Evolutionary conservation across 768 basidiomycete species (phyloP).

Genomic region (Pleurotus citrinopileatus): DNA sequence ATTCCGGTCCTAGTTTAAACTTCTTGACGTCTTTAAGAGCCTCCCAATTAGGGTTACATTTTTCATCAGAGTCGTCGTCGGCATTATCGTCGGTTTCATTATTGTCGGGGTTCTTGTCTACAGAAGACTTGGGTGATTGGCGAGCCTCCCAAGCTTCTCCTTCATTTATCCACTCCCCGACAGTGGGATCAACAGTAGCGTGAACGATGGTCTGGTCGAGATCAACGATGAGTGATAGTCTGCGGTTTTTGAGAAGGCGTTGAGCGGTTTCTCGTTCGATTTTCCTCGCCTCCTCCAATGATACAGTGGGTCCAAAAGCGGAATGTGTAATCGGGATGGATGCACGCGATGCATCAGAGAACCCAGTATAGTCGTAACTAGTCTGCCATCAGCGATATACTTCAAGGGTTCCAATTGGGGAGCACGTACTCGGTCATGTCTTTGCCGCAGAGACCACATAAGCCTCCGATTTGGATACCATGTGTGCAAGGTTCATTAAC

Average conservation of each 20-base stretch:
- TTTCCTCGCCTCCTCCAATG: constrained; percentile 86
- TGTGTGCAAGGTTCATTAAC: constrained; percentile 95
- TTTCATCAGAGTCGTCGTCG: constrained; percentile 49
- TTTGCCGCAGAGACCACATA: constrained; percentile 93
- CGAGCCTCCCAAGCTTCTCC: constrained; percentile 77
- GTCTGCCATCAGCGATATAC: constrained; percentile 13
- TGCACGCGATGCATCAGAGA: constrained; percentile 82
- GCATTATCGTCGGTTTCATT: constrained; percentile 29
- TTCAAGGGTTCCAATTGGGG: constrained; percentile 10
- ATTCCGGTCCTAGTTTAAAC: constrained; percentile 88
- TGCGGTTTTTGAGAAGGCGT: constrained; percentile 70
- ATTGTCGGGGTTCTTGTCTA: constrained; percentile 22
- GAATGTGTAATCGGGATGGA: constrained; percentile 95
- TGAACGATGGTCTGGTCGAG: constrained; percentile 99
- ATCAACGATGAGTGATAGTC: constrained; percentile 95
- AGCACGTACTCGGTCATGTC: constrained; percentile 83
- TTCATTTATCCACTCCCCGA: constrained; percentile 94
- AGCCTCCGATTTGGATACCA: constrained; percentile 86
- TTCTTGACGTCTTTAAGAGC: constrained; percentile 87
- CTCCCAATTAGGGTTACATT: constrained; percentile 90
- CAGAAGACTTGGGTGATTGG: constrained; percentile 40
- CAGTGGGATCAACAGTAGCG: constrained; percentile 97
- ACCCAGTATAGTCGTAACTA: constrained; percentile 83
- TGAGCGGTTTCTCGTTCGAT: constrained; percentile 83
- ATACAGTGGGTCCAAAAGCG: constrained; percentile 87